A percentile compares a stretch with the other conserved stretches of the same genome.
phyloP scores from a whole-genome alignment of 768 basidiomycete species.

The Hygrocybe punicea region DNA sequence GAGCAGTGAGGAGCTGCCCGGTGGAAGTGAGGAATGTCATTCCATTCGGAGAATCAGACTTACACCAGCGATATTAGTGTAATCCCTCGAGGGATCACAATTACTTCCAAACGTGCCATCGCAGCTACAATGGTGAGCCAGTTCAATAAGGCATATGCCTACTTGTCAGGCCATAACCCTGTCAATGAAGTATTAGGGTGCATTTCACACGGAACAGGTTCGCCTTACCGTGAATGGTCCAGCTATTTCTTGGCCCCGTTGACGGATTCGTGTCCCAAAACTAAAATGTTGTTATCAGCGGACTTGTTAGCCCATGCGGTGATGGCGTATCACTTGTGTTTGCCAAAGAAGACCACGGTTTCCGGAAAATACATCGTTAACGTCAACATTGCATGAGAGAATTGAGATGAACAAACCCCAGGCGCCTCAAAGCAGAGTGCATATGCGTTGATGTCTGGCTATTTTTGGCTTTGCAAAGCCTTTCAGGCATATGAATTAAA shows the following conservation, averaged over 20 bases:
- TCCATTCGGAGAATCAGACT: slow-evolving; percentile 1
- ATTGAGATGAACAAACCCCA: no score
- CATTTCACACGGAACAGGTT: background rate
- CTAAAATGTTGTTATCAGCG: slow-evolving; percentile 24
- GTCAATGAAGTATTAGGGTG: slow-evolving; percentile 6
- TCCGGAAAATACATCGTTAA: no score
- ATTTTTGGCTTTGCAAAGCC: no score
- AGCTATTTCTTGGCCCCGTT: slow-evolving; percentile 50
- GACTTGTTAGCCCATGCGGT: no score
- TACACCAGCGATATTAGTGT: slow-evolving; percentile 43
- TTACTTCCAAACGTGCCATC: slow-evolving; percentile 42
- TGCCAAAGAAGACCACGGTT: no score
- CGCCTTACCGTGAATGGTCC: slow-evolving; percentile 56
- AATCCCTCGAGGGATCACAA: slow-evolving; percentile 49
- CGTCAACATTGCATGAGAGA: no score
- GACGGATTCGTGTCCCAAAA: slow-evolving; percentile 55
- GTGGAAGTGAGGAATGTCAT: background rate
- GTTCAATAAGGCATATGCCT: slow-evolving; percentile 17
- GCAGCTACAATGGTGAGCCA: slow-evolving; percentile 36
- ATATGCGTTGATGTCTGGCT: no score
- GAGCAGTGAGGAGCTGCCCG: slow-evolving; percentile 50
- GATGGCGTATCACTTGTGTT: no score
- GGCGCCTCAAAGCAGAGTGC: no score
- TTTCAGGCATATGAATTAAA: no score
- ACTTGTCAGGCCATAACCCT: slow-evolving; percentile 58